Conservation (phyloP, 305 asterid species). For the Fraxinus platypoda region DNA sequence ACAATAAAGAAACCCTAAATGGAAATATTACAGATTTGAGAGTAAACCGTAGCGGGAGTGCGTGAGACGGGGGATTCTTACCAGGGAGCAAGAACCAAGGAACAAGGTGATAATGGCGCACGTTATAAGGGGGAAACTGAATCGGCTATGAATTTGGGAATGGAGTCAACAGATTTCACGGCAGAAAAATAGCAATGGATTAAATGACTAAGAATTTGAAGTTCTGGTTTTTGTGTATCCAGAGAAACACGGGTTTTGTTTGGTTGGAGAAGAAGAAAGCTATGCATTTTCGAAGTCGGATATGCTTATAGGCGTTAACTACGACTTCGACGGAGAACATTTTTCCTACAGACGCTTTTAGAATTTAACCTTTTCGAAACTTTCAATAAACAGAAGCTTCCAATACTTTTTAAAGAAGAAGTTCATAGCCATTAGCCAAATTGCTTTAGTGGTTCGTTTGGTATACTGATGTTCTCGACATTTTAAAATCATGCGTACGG, state of each 20-base stretch:
- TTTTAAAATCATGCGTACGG: too few species aligned
- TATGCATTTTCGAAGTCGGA: background rate
- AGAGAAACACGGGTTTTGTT: background rate
- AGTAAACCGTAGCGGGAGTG: background rate
- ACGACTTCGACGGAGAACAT: background rate
- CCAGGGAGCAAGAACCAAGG: conserved; percentile 49
- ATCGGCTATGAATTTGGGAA: background rate
- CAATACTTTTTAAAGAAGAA: too few species aligned
- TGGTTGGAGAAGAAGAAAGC: conserved; percentile 32
- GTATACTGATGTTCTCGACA: too few species aligned
- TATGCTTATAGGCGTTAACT: background rate
- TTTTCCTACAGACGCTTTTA: background rate
- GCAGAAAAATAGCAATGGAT: background rate
- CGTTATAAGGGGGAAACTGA: background rate
- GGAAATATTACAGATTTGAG: background rate
- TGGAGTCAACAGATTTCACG: background rate
- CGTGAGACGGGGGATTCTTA: conserved; percentile 17
- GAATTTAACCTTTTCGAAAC: background rate
- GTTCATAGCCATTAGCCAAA: too few species aligned
- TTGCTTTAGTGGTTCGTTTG: too few species aligned
- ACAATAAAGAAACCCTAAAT: background rate
- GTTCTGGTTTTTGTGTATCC: background rate
- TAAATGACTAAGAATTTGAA: background rate
- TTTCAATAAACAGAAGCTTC: background rate
- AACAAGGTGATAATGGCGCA: background rate